Evolutionary conservation across 208 protist species (phyloP), one percentile per base, ranked within the genome.

Genomic region (Acanthamoeba triangularis): DNA sequence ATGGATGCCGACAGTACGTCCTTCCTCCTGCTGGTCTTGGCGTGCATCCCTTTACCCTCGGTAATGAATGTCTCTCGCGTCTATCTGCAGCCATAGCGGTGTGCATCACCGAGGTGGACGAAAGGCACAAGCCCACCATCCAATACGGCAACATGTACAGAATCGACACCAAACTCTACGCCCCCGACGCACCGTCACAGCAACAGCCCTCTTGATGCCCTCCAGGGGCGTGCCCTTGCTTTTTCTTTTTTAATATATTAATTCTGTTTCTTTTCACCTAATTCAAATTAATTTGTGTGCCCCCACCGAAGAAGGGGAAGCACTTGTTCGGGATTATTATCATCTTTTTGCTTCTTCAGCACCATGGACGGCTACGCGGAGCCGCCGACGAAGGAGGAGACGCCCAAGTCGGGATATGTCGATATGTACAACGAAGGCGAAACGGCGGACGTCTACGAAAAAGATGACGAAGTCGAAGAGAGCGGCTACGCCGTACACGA

Each of bases 101-200:
- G 20, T 97, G 96, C 69, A 95, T 97, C 35, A 88, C 93, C 14
- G 96, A 97, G 37, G 94, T 96, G 18, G 96, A 97, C 93, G 56
- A 95, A 41, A 94, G 80, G 35, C 76, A 96, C 72, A 82, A 88
- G n/a, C 94, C 96, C 28, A 95, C 95, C 41, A 97, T 97, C 52
- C 96, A 97, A 56, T 97, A 95, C 93, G 96, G 96, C 20, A 97
- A 97, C 61, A 97, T 97, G 96, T 97, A 96, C 37, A 94, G 90
- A 61, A 96, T 97, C 25, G 94, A 96, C 72, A 44, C 61, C 37
- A 61, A 33, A 30, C 61, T 96, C 47, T 96, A 97, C 93, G 61
- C 65, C n/a, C 82, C 82, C n/a, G 56, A 90, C 47, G 82, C n/a
- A 18, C 23, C 41, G 52, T 49, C 54, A 94, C 90, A 94, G 63